Evolutionary conservation across 2,329 filamentous ascomycete genomes (phyloP).

Genomic region (Chaetomiaceae sp.): DNA sequence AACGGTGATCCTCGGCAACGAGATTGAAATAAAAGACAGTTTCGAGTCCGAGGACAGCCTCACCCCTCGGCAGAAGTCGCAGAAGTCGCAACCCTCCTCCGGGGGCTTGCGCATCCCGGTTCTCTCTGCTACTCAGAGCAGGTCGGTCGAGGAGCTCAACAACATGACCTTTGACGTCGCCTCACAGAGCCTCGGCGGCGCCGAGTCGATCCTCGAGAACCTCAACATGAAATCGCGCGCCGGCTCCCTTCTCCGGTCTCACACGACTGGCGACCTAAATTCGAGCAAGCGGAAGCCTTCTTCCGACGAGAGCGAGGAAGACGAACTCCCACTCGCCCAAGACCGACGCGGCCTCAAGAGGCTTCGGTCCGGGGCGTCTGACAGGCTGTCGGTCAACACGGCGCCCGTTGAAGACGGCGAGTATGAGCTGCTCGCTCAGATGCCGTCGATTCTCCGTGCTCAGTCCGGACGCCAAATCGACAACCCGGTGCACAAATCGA

Average conservation of each 20-base stretch:
- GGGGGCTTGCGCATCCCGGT: constrained; percentile 22
- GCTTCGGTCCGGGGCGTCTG: constrained; percentile 46
- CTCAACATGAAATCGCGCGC: constrained; percentile 40
- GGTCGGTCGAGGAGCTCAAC: constrained; percentile 46
- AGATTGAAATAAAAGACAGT: constrained; percentile 42
- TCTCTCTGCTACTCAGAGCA: constrained; percentile 30
- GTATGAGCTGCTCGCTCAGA: constrained; percentile 41
- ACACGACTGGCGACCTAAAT: constrained; percentile 32
- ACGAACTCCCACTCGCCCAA: constrained; percentile 31
- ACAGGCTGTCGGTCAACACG: constrained; percentile 34
- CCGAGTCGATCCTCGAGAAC: constrained; percentile 41
- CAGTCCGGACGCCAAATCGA: constrained; percentile 55
- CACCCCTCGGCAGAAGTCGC: constrained; percentile 28
- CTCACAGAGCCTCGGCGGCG: constrained; percentile 52
- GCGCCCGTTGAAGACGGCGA: constrained; percentile 38
- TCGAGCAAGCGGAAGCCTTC: constrained; percentile 54
- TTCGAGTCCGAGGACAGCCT: constrained; percentile 43
- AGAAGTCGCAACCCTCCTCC: constrained; percentile 17
- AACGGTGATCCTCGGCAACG: constrained; percentile 35
- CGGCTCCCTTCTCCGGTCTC: constrained; percentile 24
- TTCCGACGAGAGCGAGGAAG: constrained; percentile 49
- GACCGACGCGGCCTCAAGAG: constrained; percentile 51
- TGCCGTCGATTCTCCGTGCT: constrained; percentile 46
- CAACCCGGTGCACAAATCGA: constrained; percentile 49
- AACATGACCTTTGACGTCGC: constrained; percentile 48